Conservation (phyloP, 2,329 filamentous ascomycete species). For the Colletotrichum navitas region DNA sequence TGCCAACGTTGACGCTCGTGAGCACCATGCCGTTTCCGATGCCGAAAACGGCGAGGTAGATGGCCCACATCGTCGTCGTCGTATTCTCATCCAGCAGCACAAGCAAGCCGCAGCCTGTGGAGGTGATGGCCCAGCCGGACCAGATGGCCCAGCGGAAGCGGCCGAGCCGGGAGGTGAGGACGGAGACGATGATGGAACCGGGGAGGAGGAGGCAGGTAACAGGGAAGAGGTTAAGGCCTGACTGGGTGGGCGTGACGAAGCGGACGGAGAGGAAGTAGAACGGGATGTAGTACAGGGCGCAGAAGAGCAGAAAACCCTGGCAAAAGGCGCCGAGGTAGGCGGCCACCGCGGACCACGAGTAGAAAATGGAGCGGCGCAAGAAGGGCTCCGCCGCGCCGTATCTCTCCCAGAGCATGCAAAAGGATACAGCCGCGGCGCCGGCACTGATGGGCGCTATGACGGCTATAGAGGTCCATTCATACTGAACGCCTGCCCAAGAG, state of each 20-base stretch:
- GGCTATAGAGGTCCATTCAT: not conserved
- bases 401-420: not conserved
- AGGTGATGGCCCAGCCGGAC: slow-evolving; percentile 9
- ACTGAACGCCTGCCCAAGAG: slow-evolving; percentile 9
- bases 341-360: not conserved
- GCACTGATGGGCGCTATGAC: not conserved
- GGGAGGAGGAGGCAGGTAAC: not conserved
- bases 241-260: not conserved
- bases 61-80: not conserved
- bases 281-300: slow-evolving; percentile 9
- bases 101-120: slow-evolving; percentile 8
- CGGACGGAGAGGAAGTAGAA: slow-evolving; percentile 1
- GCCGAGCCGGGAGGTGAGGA: not conserved
- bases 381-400: slow-evolving; percentile 1
- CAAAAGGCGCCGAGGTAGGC: slow-evolving; percentile 4
- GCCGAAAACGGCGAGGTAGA: not conserved
- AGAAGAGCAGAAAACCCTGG: slow-evolving; percentile 10
- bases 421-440: not conserved
- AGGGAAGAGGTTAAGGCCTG: slow-evolving; percentile 1
- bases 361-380: slow-evolving; percentile 1
- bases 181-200: not conserved
- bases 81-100: not conserved
- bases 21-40: slow-evolving; percentile 37
- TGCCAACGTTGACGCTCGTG: slow-evolving; percentile 46
- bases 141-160: slow-evolving; percentile 13